These are phyloP conservation scores for Cryptococcus sp. DNA, from an alignment of 1,284 basidiomycete genomes.

Conservation along the genomic window DNA sequence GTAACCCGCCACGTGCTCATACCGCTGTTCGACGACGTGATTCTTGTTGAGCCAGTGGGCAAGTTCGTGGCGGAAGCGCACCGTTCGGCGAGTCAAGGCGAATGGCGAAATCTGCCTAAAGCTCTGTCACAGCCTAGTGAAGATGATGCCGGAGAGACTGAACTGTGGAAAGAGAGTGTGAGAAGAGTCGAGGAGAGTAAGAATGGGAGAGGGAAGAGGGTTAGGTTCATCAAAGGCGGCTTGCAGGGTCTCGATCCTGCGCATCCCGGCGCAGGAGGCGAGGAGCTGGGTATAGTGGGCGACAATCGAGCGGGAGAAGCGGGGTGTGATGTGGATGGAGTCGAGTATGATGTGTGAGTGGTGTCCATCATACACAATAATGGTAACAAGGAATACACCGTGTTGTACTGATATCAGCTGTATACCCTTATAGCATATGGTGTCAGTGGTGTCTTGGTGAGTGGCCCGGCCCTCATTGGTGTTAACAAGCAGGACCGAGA, in stretches of 20 bases:
- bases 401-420: conserved; percentile 54
- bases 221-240: conserved; percentile 74
- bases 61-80: conserved; percentile 74
- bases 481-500: neutral
- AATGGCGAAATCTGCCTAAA: conserved; percentile 64
- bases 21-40: conserved; percentile 78
- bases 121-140: conserved; percentile 6
- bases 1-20: conserved; percentile 83
- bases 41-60: conserved; percentile 81
- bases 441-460: conserved; percentile 91
- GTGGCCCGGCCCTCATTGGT: conserved; percentile 6
- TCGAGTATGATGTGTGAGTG: conserved; percentile 50
- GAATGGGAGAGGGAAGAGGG: conserved; percentile 63
- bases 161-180: conserved; percentile 34
- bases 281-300: conserved; percentile 42
- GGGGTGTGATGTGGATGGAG: conserved; percentile 34
- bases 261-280: conserved; percentile 51
- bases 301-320: conserved; percentile 30
- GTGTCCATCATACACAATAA: neutral
- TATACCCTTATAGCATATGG: conserved; percentile 68
- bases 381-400: neutral
- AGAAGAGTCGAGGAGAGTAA: conserved; percentile 19
- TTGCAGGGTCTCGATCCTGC: conserved; percentile 75
- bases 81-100: conserved; percentile 52
- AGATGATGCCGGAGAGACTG: conserved; percentile 21